Evolutionary conservation across 192 early-diverging fungal species (phyloP), one percentile per base, ranked within the genome.

Genomic region (Entomortierella beljakovae): DNA sequence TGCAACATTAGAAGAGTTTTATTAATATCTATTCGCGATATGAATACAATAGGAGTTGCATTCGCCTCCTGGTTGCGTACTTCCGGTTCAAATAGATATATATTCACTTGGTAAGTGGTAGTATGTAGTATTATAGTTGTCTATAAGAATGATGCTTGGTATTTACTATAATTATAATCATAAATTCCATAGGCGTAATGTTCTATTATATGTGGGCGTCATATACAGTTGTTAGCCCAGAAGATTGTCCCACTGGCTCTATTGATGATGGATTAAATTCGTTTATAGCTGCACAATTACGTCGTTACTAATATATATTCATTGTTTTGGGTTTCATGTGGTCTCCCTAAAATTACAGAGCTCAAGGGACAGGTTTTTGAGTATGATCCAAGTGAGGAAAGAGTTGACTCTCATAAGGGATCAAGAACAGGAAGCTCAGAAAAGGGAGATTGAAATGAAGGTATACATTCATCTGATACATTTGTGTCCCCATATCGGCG

Each of bases 61-160:
- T 40, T 77, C 73, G 11, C 73, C 73, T 23, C 60, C 73, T 52
- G 73, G 73, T 33, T 68, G 65, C 42, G 66, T 68, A 2, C 60
- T 77, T 3, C 73, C 73, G 20, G 60, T 77, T 28, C 73, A 77
- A 48, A 77, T 77, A 16, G 73, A 77, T 18, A 77, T 77, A 29
- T 77, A 77, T 38, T 40, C 73, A 2, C 66, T 77, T 22, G 73
- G 73, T 77, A 77, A 57, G 72, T 6, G 11, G 1, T 26, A 2
- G 28, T 34, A 38, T 6, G 8, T 25, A 6, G 0, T 38, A 0
- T 18, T 54, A 18, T 43, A 9, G 10, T 13, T 43, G 42, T 43
- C 18, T 9, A 18, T 13, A 53, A n/a, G n/a, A n/a, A n/a, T n/a
- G n/a, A n/a, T n/a, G n/a, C n/a, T n/a, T n/a, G n/a, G n/a, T n/a